Evolutionary conservation across 164 flowering plant genomes (phyloP).

Genomic region (Santalum album): DNA sequence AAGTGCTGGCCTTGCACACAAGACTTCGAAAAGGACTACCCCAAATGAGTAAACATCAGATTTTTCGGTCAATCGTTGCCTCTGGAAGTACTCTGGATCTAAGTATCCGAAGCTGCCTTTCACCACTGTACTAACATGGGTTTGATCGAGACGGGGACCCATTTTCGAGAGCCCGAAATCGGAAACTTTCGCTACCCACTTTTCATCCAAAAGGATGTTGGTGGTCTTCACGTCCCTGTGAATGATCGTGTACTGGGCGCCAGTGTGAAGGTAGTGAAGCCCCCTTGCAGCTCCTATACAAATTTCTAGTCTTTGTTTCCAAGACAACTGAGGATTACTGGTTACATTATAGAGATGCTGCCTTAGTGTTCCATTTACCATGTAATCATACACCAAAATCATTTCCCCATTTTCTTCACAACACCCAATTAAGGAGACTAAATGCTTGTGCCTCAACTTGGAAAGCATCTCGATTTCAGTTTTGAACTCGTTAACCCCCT

Average conservation of each 20-base stretch:
- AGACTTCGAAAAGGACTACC: constrained; percentile 44
- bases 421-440: constrained; percentile 46
- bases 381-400: constrained; percentile 51
- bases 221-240: constrained; percentile 57
- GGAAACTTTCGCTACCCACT: constrained; percentile 55
- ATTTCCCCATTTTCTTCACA: constrained; percentile 47
- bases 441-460: constrained; percentile 48
- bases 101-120: constrained; percentile 44
- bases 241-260: constrained; percentile 40
- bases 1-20: constrained; percentile 46
- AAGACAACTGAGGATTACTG: constrained; percentile 27
- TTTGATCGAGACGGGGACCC: constrained; percentile 30
- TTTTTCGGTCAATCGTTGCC: constrained; percentile 38
- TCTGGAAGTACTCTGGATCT: constrained; percentile 39
- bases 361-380: constrained; percentile 47
- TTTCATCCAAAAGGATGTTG: constrained; percentile 44
- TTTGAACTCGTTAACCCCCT: constrained; percentile 52
- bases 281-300: constrained; percentile 46
- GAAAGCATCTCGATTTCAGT: constrained; percentile 66
- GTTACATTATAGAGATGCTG: constrained; percentile 33
- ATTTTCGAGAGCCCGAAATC: constrained; percentile 53
- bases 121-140: constrained; percentile 42
- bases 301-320: constrained; percentile 47
- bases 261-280: constrained; percentile 45
- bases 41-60: constrained; percentile 46